Evolutionary conservation across 257 asterid species (phyloP).

Genomic region (Leptodermis oblonga): DNA sequence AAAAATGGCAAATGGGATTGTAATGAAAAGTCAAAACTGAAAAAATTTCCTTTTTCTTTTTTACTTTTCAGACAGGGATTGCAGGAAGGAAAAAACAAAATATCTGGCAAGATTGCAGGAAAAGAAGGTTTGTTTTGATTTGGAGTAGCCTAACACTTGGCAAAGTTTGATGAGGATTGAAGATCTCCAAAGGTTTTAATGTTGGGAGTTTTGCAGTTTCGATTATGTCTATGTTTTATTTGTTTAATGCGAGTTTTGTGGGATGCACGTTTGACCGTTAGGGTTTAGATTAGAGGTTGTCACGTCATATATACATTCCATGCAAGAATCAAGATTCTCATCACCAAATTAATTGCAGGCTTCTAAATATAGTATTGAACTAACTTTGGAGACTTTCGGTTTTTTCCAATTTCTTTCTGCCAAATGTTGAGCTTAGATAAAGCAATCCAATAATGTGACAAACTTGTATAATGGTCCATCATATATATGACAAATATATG

Average conservation of each 20-base stretch:
- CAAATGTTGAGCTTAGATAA: not conserved
- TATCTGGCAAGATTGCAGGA: not conserved
- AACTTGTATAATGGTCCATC: not conserved
- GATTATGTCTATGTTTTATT: conserved; percentile 2
- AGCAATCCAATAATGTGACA: not conserved
- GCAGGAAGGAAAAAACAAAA: conserved; percentile 9
- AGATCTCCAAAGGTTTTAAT: conserved; percentile 14
- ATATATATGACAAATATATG: not conserved
- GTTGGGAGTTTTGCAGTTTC: not conserved
- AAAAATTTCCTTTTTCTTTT: not conserved
- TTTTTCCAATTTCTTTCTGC: not conserved
- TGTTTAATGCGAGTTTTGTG: conserved; percentile 9
- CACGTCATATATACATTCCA: not conserved
- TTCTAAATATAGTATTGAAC: not conserved
- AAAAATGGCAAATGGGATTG: not conserved
- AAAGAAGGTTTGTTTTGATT: conserved; percentile 11
- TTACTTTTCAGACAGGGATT: conserved; percentile 3
- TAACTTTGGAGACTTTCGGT: not conserved
- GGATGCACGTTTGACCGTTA: conserved; percentile 18
- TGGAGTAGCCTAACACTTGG: conserved; percentile 27
- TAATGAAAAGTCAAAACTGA: conserved; percentile 5
- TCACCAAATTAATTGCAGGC: conserved; percentile 7
- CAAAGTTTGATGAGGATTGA: conserved; percentile 22
- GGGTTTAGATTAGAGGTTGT: not conserved
- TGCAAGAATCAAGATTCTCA: not conserved